Base-by-base conservation (phyloP, 106 monocot genomes). In the Allium cepa region DNA sequence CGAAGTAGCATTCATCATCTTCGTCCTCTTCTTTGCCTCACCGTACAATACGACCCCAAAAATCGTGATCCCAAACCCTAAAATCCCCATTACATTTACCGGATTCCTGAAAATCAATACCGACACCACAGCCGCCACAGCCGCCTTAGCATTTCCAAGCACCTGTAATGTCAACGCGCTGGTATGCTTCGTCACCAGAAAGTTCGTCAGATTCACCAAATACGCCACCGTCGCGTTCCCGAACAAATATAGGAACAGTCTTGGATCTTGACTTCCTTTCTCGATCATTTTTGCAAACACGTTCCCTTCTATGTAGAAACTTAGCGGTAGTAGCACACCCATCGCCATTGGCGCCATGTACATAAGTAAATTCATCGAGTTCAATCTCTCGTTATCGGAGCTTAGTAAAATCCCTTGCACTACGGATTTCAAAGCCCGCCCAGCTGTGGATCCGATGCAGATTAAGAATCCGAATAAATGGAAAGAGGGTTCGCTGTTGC, bases 351-450 rank as follows among this genome's bases (percentile, higher is more conserved):
- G 79, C 8, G 79, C 67, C 79, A 79, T 79, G 79, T 73, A 73
- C 74, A 79, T 73, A 46, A 79, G 74, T n/a, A 79, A 63, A n/a
- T 74, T 79, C 69, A 79, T 79, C 16, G 79, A 79, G 73, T 79
- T 79, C 57, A 79, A 68, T 58, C 57, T 69, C 79, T 79, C 79
- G 17, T 63, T 48, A 10, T 79, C 79, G 68, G 74, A 74, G 11
- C 74, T 52, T 26, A 79, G 79, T 26, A 79, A 46, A 45, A 79
- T 64, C 49, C 79, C 79, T 72, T 79, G 79, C 58, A 79, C 64
- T 13, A 79, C 79, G 13, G 79, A 79, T 47, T 79, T 79, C 50
- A 79, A 64, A 22, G 79, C 79, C 11, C 74, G 69, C 16, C 74
- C 74, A n/a, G 79, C 73, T 26, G 74, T 74, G 65, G 79, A 79